These are phyloP conservation scores for Candida coquimbonensis DNA, from an alignment of 805 yeast genomes.

Conservation along the genomic window DNA sequence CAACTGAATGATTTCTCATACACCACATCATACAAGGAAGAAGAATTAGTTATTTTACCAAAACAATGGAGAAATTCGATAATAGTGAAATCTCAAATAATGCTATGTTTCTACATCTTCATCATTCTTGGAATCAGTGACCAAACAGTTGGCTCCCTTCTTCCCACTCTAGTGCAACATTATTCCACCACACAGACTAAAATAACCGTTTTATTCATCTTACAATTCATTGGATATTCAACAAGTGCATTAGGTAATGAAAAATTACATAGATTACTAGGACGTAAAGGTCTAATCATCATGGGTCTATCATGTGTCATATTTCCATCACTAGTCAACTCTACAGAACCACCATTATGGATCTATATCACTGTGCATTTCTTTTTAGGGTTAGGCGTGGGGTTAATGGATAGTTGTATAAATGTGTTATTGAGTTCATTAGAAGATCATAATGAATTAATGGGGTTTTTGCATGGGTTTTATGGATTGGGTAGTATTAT, in stretches of 20 bases:
- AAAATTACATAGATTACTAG: constrained; percentile 33
- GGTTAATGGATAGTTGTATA: constrained; percentile 48
- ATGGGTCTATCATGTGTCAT: constrained; percentile 31
- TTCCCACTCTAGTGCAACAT: constrained; percentile 42
- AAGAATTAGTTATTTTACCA: constrained; percentile 5
- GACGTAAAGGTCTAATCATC: constrained; percentile 39
- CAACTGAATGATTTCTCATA: background rate
- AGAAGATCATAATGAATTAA: constrained; percentile 45
- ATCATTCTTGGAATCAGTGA: constrained; percentile 49
- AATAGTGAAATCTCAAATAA: constrained; percentile 38
- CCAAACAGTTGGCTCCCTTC: constrained; percentile 52
- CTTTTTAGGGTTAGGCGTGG: constrained; percentile 48
- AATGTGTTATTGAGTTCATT: constrained; percentile 43
- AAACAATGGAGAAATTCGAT: constrained; percentile 24
- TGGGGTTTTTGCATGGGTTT: constrained; percentile 59
- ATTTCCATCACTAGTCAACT: constrained; percentile 32
- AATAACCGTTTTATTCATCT: constrained; percentile 43
- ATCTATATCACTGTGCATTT: constrained; percentile 34
- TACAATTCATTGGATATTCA: constrained; percentile 50
- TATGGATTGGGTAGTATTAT: constrained; percentile 71
- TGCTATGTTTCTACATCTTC: constrained; percentile 33
- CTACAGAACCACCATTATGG: constrained; percentile 29
- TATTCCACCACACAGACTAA: constrained; percentile 43
- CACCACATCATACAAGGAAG: background rate
- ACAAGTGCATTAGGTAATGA: constrained; percentile 44